Percentiles rank a stretch among this genome's conserved stretches.
These are phyloP conservation scores for Colletotrichum sojae DNA, from an alignment of 2,329 filamentous ascomycete species.

Conservation along the genomic window DNA sequence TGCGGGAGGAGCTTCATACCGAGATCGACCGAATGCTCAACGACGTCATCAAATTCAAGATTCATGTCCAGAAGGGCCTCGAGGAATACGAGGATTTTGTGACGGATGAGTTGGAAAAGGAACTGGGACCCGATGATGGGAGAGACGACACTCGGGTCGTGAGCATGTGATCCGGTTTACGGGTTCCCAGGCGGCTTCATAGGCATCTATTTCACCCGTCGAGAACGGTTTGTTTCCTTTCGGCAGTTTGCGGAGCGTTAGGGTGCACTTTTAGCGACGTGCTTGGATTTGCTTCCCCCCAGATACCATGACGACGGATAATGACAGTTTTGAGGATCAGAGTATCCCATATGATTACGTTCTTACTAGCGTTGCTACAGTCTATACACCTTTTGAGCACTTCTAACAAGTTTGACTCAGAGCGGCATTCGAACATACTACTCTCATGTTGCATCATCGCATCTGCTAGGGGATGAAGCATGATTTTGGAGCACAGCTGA, in stretches of 20 bases:
- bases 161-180: conserved; percentile 55
- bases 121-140: conserved; percentile 76
- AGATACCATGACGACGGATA: conserved; percentile 40
- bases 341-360: conserved; percentile 12
- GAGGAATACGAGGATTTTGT: conserved; percentile 97
- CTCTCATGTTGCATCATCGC: no score
- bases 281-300: conserved; percentile 19
- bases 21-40: conserved; percentile 97
- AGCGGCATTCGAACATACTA: no score
- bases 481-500: no score
- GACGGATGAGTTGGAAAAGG: conserved; percentile 90
- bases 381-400: background rate
- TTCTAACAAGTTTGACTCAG: background rate
- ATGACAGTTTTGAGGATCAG: conserved; percentile 19
- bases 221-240: conserved; percentile 9
- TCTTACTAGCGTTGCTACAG: background rate
- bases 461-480: no score
- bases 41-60: conserved; percentile 98
- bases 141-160: conserved; percentile 67
- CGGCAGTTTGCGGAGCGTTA: conserved; percentile 28
- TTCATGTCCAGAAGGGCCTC: conserved; percentile 92
- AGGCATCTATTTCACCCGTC: conserved; percentile 23
- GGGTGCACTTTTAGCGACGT: conserved; percentile 11
- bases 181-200: conserved; percentile 31
- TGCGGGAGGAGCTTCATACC: conserved; percentile 97